Evolutionary conservation across 2,329 filamentous ascomycete genomes (phyloP).

Genomic region (Fusarium penzigii): DNA sequence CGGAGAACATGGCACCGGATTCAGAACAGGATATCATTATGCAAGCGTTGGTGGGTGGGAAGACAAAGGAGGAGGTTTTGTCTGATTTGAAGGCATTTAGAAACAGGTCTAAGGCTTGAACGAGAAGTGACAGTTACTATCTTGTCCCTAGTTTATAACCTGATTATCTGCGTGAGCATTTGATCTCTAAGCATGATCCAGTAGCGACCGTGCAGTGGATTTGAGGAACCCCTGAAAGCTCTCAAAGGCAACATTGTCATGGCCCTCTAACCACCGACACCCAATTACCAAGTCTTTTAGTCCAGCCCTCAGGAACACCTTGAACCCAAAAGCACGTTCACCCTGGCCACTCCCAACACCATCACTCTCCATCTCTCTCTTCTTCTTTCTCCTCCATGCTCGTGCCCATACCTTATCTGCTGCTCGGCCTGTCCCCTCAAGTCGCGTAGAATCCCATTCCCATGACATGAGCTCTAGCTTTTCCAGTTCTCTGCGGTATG

Average conservation of each 20-base stretch:
- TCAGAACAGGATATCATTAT: conserved; percentile 57
- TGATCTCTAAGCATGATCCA: background rate
- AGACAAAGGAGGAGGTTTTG: conserved; percentile 42
- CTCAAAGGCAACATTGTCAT: conserved; percentile 74
- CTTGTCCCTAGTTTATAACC: too few relatives aligned
- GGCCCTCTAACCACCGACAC: conserved; percentile 69
- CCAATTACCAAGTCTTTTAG: conserved; percentile 46
- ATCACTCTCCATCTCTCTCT: conserved; percentile 48
- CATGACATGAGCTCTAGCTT: conserved; percentile 62
- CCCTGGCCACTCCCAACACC: conserved; percentile 22
- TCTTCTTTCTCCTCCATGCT: conserved; percentile 65
- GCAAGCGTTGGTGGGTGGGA: conserved; percentile 43
- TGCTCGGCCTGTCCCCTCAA: conserved; percentile 63
- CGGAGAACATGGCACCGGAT: conserved; percentile 59
- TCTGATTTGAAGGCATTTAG: conserved; percentile 34
- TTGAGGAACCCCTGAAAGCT: conserved; percentile 84
- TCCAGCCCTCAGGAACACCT: conserved; percentile 48
- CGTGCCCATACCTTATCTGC: conserved; percentile 78
- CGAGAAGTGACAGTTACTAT: background rate
- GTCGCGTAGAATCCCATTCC: conserved; percentile 57
- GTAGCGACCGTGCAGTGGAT: conserved; percentile 28
- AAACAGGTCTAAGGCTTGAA: conserved; percentile 13
- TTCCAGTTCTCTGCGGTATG: conserved; percentile 48
- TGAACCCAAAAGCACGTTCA: conserved; percentile 58
- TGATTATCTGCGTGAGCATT: too few relatives aligned